phyloP scores from a whole-genome alignment of 176 grass and related monocot species.

The Oryza australiensis region DNA sequence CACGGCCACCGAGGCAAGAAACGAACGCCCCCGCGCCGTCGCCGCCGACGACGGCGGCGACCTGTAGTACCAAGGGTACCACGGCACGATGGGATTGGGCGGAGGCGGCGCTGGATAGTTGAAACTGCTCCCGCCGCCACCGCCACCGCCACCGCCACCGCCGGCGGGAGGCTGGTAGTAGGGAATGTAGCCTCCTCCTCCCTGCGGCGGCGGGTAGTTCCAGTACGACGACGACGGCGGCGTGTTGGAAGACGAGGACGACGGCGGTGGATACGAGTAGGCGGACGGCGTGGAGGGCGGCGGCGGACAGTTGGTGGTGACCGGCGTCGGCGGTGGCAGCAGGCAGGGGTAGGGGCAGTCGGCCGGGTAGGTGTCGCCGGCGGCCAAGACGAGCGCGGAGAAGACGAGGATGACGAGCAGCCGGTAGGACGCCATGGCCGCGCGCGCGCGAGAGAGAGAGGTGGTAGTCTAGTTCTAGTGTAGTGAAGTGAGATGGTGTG shows the following conservation, averaged over 20 bases:
- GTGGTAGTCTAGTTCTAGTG: background rate
- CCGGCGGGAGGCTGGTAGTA: slow-evolving; percentile 44
- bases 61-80: slow-evolving; percentile 82
- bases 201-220: slow-evolving; percentile 51
- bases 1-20: background rate
- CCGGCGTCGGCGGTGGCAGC: slow-evolving; percentile 46
- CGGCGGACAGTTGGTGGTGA: slow-evolving; percentile 44
- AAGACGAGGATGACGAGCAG: slow-evolving; percentile 35
- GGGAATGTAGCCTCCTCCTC: slow-evolving; percentile 38
- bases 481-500: background rate
- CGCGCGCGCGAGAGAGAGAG: background rate
- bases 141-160: background rate
- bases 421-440: slow-evolving; percentile 18
- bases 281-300: slow-evolving; percentile 25
- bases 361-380: slow-evolving; percentile 35
- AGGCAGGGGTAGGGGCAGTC: slow-evolving; percentile 83
- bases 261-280: slow-evolving; percentile 17
- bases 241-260: slow-evolving; percentile 7
- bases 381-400: background rate
- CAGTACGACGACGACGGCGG: slow-evolving; percentile 38
- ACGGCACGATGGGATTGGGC: slow-evolving; percentile 78
- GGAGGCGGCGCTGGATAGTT: slow-evolving; percentile 53
- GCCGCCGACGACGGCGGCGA: slow-evolving; percentile 23
- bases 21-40: background rate
- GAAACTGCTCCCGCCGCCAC: background rate